Percentiles rank a stretch among this genome's conserved stretches.
Conservation (phyloP, 768 basidiomycete genomes). For the Pisolithus albus region DNA sequence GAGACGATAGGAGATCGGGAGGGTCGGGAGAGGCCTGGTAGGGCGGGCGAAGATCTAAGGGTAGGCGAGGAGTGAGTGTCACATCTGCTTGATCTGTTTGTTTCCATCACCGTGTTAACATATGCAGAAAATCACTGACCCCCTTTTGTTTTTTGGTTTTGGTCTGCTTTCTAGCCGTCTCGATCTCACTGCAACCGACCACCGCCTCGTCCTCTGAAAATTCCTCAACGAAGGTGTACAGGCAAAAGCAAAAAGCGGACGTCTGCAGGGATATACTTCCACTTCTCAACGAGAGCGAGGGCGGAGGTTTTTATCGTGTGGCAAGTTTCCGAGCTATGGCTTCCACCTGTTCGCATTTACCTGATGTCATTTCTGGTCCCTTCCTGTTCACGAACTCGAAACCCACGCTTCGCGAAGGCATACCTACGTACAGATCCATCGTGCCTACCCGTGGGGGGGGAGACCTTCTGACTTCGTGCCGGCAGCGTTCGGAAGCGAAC, state of each 20-base stretch:
- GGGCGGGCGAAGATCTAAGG: background rate
- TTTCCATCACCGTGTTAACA: too few relatives aligned
- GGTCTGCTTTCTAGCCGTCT: too few relatives aligned
- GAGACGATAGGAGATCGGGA: too few relatives aligned
- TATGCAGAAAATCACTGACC: too few relatives aligned
- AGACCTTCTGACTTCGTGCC: slow-evolving; percentile 56
- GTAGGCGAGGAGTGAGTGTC: slow-evolving; percentile 15
- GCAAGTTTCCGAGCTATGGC: too few relatives aligned
- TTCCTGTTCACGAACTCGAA: slow-evolving; percentile 60
- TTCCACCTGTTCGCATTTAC: background rate
- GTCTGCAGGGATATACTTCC: too few relatives aligned
- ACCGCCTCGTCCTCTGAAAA: slow-evolving; percentile 72
- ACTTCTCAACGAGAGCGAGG: too few relatives aligned
- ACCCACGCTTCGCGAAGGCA: slow-evolving; percentile 25
- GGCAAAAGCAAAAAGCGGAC: slow-evolving; percentile 55
- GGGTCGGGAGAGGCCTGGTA: slow-evolving; percentile 33
- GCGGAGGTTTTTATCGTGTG: too few relatives aligned
- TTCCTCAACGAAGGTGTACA: slow-evolving; percentile 75
- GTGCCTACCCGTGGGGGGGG: slow-evolving; percentile 73
- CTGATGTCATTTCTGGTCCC: slow-evolving; percentile 44
- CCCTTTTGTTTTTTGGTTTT: slow-evolving; percentile 32
- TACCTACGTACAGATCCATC: slow-evolving; percentile 32
- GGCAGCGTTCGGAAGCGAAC: slow-evolving; percentile 42
- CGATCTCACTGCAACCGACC: too few relatives aligned
- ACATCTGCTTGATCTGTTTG: background rate